Conservation (phyloP, 2,329 filamentous ascomycete species). For the Dothideomycetidae sp. region DNA sequence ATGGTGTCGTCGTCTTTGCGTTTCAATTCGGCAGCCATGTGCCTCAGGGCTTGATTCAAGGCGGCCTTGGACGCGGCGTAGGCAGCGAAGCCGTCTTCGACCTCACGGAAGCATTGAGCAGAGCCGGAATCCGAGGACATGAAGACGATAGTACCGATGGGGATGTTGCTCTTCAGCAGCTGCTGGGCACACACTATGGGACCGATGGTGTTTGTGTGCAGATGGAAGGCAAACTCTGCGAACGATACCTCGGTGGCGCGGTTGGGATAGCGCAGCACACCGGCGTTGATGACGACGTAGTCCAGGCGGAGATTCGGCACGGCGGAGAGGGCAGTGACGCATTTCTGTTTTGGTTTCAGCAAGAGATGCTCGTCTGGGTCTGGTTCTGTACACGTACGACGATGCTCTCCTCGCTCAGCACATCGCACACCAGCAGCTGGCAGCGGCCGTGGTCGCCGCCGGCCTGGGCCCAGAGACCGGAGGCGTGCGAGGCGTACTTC, state of each 20-base stretch:
- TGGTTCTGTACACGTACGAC: constrained; percentile 25
- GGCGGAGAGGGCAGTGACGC: constrained; percentile 27
- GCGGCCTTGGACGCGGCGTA: constrained; percentile 45
- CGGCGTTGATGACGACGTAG: constrained; percentile 43
- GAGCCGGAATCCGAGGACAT: constrained; percentile 46
- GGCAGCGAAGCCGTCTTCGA: constrained; percentile 44
- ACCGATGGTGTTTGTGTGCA: constrained; percentile 44
- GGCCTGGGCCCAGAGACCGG: constrained; percentile 28
- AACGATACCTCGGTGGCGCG: constrained; percentile 30
- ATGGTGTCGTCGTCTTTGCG: constrained; percentile 35
- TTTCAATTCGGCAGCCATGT: constrained; percentile 42
- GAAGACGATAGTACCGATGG: constrained; percentile 39
- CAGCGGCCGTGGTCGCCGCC: constrained; percentile 32
- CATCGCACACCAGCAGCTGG: constrained; percentile 38
- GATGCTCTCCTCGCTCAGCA: constrained; percentile 39
- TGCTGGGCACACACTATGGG: constrained; percentile 43
- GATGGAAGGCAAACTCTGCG: constrained; percentile 39
- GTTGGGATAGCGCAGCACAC: constrained; percentile 42
- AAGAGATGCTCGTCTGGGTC: too few relatives aligned
- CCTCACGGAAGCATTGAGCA: constrained; percentile 35
- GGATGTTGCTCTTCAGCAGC: constrained; percentile 33
- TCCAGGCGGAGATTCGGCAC: constrained; percentile 34
- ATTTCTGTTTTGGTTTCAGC: too few relatives aligned
- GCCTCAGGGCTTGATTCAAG: constrained; percentile 40
- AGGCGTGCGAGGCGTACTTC: constrained; percentile 26